A percentile compares a stretch with the other conserved stretches of the same genome.
These are phyloP conservation scores for Quercus lobata DNA, from an alignment of 331 rosid genomes.

Conservation along the genomic window DNA sequence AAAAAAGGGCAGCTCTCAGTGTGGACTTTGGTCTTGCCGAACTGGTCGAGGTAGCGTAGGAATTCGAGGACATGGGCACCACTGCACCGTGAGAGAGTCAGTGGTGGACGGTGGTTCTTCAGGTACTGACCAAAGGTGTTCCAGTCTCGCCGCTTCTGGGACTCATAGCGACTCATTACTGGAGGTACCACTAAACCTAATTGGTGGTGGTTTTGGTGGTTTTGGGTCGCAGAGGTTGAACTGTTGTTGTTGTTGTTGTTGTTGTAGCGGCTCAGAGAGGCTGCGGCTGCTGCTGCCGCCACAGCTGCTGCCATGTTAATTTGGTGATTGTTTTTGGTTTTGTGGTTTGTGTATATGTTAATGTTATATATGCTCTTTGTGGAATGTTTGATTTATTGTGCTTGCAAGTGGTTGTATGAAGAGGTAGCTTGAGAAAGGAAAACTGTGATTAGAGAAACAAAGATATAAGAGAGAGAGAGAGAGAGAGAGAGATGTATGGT, in stretches of 20 bases:
- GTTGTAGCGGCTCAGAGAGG: background rate
- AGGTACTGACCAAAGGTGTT: conserved; percentile 54
- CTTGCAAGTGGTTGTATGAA: too few species aligned
- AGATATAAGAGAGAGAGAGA: too few species aligned
- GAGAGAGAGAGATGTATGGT: too few species aligned
- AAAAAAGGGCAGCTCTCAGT: conserved; percentile 30
- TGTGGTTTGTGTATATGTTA: too few species aligned
- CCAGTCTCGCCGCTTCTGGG: conserved; percentile 60
- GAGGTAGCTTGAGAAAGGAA: background rate
- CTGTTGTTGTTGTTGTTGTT: background rate
- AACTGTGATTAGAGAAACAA: too few species aligned
- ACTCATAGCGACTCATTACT: conserved; percentile 42
- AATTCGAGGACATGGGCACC: conserved; percentile 53
- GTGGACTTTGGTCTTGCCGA: conserved; percentile 52
- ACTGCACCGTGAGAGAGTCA: conserved; percentile 42
- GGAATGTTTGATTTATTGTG: too few species aligned
- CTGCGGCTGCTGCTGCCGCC: conserved; percentile 37
- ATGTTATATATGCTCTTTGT: too few species aligned
- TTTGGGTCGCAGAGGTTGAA: background rate
- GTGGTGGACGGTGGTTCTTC: conserved; percentile 48
- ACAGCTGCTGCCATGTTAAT: conserved; percentile 40
- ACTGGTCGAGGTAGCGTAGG: conserved; percentile 45
- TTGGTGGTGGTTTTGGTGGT: conserved; percentile 3
- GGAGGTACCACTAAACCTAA: background rate
- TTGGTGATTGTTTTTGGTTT: background rate